Conservation (phyloP, 2,329 filamentous ascomycete species). For the Pyrenophora teres region DNA sequence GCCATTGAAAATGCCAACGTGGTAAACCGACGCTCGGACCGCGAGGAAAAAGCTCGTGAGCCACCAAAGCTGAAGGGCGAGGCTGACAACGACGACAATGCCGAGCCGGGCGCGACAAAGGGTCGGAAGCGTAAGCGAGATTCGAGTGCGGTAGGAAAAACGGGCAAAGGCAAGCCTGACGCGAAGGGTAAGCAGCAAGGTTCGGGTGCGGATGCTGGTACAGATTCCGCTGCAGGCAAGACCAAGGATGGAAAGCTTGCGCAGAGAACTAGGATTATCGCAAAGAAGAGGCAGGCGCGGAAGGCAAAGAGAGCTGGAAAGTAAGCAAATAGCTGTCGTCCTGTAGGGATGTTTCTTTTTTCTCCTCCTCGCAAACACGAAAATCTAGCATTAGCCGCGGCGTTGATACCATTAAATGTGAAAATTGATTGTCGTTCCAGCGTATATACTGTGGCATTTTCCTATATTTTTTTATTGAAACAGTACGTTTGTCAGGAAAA, state of each 20-base stretch:
- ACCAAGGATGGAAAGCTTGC: constrained; percentile 56
- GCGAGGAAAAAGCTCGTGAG: constrained; percentile 61
- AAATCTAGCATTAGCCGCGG: no score
- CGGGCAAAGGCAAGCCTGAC: constrained; percentile 18
- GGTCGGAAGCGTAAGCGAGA: constrained; percentile 50
- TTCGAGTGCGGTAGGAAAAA: constrained; percentile 14
- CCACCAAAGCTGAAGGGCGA: constrained; percentile 42
- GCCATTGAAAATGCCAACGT: constrained; percentile 98
- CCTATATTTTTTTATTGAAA: no score
- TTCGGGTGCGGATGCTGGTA: constrained; percentile 22
- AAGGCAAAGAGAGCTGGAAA: constrained; percentile 62
- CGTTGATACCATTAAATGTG: no score
- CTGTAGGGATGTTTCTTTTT: no score
- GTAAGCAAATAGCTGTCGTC: constrained; percentile 22
- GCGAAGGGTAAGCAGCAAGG: constrained; percentile 19
- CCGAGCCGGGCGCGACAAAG: constrained; percentile 19
- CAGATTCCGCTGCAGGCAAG: constrained; percentile 17
- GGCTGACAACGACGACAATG: constrained; percentile 13
- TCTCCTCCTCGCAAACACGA: no score
- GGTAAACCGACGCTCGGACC: constrained; percentile 74
- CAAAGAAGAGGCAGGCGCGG: constrained; percentile 79
- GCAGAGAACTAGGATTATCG: constrained; percentile 77
- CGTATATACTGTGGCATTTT: no score
- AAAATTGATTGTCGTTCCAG: no score
- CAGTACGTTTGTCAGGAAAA: no score